Evolutionary conservation across 768 basidiomycete genomes (phyloP).

Genomic region (Mycena rosella): DNA sequence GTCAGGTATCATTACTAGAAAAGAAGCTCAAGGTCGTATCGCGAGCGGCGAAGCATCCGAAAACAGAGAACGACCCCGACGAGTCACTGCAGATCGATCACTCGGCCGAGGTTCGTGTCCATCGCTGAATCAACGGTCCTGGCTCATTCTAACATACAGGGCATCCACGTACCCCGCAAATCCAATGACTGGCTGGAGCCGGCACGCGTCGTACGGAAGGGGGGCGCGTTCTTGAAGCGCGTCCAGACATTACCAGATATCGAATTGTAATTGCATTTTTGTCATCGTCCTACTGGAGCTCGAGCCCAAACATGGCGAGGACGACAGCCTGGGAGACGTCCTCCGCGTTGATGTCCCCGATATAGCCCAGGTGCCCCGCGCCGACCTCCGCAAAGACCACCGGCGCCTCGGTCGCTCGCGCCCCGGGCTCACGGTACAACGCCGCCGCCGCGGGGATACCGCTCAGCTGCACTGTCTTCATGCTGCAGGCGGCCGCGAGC

Average conservation of each 20-base stretch:
- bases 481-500: slow-evolving; percentile 50
- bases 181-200: slow-evolving; percentile 30
- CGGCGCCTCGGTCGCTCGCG: slow-evolving; percentile 41
- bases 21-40: slow-evolving; percentile 35
- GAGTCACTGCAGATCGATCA: slow-evolving; percentile 32
- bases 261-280: slow-evolving; percentile 7
- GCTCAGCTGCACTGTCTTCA: slow-evolving; percentile 56
- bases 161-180: slow-evolving; percentile 23
- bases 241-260: slow-evolving; percentile 12
- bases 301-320: slow-evolving; percentile 47
- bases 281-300: too few species aligned
- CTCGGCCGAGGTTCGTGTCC: slow-evolving; percentile 14
- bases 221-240: slow-evolving; percentile 8
- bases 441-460: slow-evolving; percentile 45
- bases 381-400: slow-evolving; percentile 45
- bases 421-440: too few species aligned
- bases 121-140: neutral
- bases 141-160: slow-evolving; percentile 4
- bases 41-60: slow-evolving; percentile 15
- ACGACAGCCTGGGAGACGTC: slow-evolving; percentile 46
- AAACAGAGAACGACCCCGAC: slow-evolving; percentile 24
- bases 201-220: neutral
- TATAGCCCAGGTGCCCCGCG: slow-evolving; percentile 55
- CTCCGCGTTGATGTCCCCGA: slow-evolving; percentile 58
- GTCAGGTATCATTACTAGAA: slow-evolving; percentile 33